Evolutionary conservation across 805 yeast genomes (phyloP), one percentile per base, ranked within the genome.

Genomic region (Yarrowia sp.): DNA sequence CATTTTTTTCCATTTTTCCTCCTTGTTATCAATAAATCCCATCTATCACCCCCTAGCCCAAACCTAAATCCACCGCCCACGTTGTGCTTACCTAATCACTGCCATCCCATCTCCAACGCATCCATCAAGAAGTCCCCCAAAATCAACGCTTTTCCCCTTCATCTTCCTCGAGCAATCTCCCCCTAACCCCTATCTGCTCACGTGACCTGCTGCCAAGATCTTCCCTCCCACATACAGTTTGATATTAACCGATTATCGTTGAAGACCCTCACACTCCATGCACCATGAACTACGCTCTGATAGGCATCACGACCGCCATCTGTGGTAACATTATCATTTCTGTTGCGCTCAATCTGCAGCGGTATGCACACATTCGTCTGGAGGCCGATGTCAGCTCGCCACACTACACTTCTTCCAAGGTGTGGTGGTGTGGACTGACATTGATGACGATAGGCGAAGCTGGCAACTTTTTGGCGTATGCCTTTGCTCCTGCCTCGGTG

Each of bases 381-480:
- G 74, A 74, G 66, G 63, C 69, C 49, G 50, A 38, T 36, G 61
- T 40, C 8, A 8, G 11, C 14, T 42, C 45, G 19, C 53, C 66
- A 8, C 71, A 41, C 12, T 59, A 59, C 32, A 55, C 53, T 36
- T 49, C 46, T 3, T 49, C 58, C 49, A 41, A 22, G 16, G 55
- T 61, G 22, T 43, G 72, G 12, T 66, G 70, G 19, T 19, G 71
- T 16, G 77, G 75, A 5, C 69, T 73, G 15, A 64, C 71, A 45
- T 73, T 73, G 15, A 14, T 35, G 55, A 43, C 40, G 12, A 35
- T 73, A 48, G 86, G 86, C 4, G 86, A 84, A 70, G 73, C 78
- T 11, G 82, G 84, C 9, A 83, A 82, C 71, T 82, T 84, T 70
- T 73, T 83, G 10, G 84, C 85, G 14, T 83, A 82, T 71, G 86